Percentiles rank a stretch among this genome's conserved stretches.
Conservation (phyloP, 805 yeast genomes). For the Saturnispora kantuleensis region DNA sequence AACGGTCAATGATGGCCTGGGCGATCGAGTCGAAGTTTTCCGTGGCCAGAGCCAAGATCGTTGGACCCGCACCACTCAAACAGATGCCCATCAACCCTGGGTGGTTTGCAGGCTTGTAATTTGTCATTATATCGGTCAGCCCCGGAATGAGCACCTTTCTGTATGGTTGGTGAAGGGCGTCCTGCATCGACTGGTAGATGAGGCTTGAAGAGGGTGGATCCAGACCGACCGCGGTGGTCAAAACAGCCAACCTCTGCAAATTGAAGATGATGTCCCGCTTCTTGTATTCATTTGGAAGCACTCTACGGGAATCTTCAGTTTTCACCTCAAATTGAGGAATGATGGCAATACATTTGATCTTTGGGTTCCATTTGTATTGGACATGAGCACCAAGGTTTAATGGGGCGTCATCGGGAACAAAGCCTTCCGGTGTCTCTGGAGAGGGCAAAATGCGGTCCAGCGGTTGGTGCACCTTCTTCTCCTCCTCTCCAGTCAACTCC, state of each 20-base stretch:
- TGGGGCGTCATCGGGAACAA: slow-evolving; percentile 77
- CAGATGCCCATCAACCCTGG: slow-evolving; percentile 90
- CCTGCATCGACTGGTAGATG: slow-evolving; percentile 94
- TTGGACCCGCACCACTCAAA: slow-evolving; percentile 96
- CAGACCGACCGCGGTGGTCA: slow-evolving; percentile 80
- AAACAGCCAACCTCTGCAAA: slow-evolving; percentile 83
- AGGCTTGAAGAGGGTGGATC: slow-evolving; percentile 73
- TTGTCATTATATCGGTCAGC: slow-evolving; percentile 62
- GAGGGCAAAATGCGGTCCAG: slow-evolving; percentile 70
- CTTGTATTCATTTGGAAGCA: slow-evolving; percentile 71
- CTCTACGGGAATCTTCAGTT: slow-evolving; percentile 85
- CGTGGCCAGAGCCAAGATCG: slow-evolving; percentile 88
- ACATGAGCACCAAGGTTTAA: slow-evolving; percentile 79
- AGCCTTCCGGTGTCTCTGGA: slow-evolving; percentile 32
- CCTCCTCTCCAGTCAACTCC: slow-evolving; percentile 64
- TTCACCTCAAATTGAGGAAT: slow-evolving; percentile 93
- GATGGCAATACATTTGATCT: slow-evolving; percentile 79
- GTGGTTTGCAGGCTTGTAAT: slow-evolving; percentile 73
- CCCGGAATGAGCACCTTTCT: slow-evolving; percentile 90
- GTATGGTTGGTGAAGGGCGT: slow-evolving; percentile 95
- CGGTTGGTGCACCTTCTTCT: slow-evolving; percentile 71
- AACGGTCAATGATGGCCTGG: slow-evolving; percentile 56
- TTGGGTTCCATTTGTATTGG: slow-evolving; percentile 71
- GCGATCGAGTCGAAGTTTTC: slow-evolving; percentile 81
- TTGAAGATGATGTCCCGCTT: slow-evolving; percentile 83